A percentile compares a stretch with the other conserved stretches of the same genome.
These are phyloP conservation scores for Hysterangium stoloniferum DNA, from an alignment of 768 basidiomycete genomes.

Conservation along the genomic window DNA sequence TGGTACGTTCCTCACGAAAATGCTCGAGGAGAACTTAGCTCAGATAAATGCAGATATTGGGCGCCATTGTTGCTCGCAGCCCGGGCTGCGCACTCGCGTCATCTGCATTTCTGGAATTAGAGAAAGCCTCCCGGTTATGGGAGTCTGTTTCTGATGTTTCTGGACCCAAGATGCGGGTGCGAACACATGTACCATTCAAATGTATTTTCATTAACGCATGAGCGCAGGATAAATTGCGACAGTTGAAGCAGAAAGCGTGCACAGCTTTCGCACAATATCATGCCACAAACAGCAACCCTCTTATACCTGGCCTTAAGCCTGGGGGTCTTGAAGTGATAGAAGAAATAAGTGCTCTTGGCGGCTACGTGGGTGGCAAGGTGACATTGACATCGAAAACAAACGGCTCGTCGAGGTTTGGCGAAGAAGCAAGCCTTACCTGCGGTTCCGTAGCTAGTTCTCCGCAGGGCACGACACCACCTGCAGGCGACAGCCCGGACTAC, in stretches of 20 bases:
- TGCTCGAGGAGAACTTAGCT: no score
- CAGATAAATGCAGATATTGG: constrained; percentile 63
- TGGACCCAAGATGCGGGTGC: not conserved
- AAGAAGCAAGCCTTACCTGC: no score
- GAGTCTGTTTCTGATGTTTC: constrained; percentile 39
- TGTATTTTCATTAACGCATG: no score
- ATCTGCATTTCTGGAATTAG: constrained; percentile 61
- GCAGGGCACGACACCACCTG: no score
- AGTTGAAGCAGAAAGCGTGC: not conserved
- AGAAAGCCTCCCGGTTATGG: constrained; percentile 56
- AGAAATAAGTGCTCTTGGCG: not conserved
- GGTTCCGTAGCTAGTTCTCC: no score
- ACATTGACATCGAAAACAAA: no score
- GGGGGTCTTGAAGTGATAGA: not conserved
- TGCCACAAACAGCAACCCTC: not conserved
- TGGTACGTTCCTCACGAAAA: not conserved
- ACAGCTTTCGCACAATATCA: not conserved
- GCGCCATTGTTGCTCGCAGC: constrained; percentile 66
- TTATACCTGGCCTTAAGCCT: not conserved
- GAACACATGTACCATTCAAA: no score
- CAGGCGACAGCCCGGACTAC: no score
- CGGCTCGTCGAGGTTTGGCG: no score
- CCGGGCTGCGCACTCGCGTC: constrained; percentile 64
- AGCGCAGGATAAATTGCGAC: not conserved
- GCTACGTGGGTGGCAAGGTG: not conserved